Evolutionary conservation across 1,284 basidiomycete genomes (phyloP).

Genomic region (Ganoderma meredithae): DNA sequence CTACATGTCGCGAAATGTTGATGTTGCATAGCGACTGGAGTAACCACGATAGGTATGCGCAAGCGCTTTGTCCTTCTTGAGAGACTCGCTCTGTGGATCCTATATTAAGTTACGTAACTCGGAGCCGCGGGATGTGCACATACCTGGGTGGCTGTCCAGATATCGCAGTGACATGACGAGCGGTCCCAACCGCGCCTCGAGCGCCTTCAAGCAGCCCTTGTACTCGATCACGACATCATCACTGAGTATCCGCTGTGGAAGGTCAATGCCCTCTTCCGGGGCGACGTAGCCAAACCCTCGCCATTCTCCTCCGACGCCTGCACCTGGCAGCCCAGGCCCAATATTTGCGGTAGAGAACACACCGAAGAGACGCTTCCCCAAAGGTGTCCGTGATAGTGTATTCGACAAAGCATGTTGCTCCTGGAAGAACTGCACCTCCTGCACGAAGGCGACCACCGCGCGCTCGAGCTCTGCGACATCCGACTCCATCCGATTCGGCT

Average conservation of each 20-base stretch:
- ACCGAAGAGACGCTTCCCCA: conserved; percentile 66
- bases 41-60: conserved; percentile 62
- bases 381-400: conserved; percentile 38
- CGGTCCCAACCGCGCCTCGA: conserved; percentile 48
- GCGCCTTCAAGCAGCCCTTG: conserved; percentile 50
- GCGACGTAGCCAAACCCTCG: conserved; percentile 82
- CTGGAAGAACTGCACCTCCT: conserved; percentile 71
- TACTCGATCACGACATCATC: conserved; percentile 63
- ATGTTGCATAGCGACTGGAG: conserved; percentile 69
- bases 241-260: conserved; percentile 57
- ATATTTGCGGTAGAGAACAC: conserved; percentile 69
- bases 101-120: conserved; percentile 13
- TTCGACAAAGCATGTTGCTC: conserved; percentile 45
- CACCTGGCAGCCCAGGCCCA: conserved; percentile 77
- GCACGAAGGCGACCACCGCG: conserved; percentile 75
- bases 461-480: conserved; percentile 83
- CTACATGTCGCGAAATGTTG: conserved; percentile 78
- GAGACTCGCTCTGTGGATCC: conserved; percentile 36
- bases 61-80: conserved; percentile 51
- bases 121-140: conserved; percentile 15
- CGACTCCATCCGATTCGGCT: conserved; percentile 74
- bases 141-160: conserved; percentile 32
- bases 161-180: conserved; percentile 30
- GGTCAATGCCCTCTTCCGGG: conserved; percentile 54
- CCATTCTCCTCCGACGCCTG: conserved; percentile 73